Conservation (phyloP, 768 basidiomycete species). For the Tephrocybe sp. region DNA sequence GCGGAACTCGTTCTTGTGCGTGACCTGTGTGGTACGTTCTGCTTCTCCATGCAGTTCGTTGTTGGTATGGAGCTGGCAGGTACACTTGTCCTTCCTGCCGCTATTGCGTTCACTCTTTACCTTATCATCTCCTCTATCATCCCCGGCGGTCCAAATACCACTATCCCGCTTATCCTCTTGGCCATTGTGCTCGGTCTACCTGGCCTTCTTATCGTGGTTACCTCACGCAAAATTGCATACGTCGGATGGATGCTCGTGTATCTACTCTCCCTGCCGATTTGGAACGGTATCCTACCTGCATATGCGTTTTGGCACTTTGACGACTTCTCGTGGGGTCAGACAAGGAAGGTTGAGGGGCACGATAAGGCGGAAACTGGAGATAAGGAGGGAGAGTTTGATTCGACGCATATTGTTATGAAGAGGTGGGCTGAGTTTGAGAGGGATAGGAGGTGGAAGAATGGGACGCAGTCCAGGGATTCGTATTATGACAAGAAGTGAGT, state of each 20-base stretch:
- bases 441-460: conserved; percentile 90
- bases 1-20: conserved; percentile 93
- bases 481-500: conserved; percentile 74
- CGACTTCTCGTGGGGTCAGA: conserved; percentile 98
- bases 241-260: conserved; percentile 98
- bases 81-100: conserved; percentile 94
- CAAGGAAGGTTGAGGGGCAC: conserved; percentile 77
- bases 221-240: conserved; percentile 90
- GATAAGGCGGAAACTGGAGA: conserved; percentile 73
- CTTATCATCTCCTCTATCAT: conserved; percentile 87
- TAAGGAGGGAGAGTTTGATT: conserved; percentile 98
- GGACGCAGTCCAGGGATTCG: conserved; percentile 76
- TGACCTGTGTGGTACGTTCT: conserved; percentile 99
- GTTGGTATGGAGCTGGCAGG: conserved; percentile 98
- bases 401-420: conserved; percentile 97
- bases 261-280: conserved; percentile 87
- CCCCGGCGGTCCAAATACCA: conserved; percentile 71
- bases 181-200: conserved; percentile 96
- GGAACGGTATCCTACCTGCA: conserved; percentile 94
- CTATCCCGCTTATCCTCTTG: conserved; percentile 89
- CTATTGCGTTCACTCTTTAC: conserved; percentile 95
- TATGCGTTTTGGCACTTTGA: conserved; percentile 99
- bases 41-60: conserved; percentile 99
- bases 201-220: conserved; percentile 93
- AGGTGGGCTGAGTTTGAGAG: conserved; percentile 98